Conservation (phyloP, 495 filamentous ascomycete species). For the Bryoglossum gracile region DNA sequence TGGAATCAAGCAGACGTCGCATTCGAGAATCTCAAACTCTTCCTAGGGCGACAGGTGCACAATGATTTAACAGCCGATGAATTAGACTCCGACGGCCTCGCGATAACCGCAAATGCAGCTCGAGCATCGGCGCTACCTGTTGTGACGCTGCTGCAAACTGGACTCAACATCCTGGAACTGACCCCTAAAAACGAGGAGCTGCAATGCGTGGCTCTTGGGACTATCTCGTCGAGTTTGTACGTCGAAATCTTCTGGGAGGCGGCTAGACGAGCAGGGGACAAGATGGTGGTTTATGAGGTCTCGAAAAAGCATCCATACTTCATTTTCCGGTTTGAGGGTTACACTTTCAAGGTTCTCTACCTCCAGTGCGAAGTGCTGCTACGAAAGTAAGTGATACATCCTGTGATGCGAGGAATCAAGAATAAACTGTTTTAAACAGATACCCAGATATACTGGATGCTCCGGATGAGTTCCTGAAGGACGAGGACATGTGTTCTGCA, state of each 20-base stretch:
- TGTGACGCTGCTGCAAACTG: neutral
- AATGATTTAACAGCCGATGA: neutral
- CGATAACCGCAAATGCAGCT: neutral
- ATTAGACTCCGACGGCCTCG: too few species aligned
- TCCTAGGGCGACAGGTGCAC: neutral
- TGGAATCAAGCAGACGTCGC: neutral
- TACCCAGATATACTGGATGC: neutral
- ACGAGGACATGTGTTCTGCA: neutral
- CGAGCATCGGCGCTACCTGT: neutral
- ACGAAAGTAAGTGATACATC: conserved; percentile 6
- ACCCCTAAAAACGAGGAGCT: conserved; percentile 4
- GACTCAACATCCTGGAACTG: neutral
- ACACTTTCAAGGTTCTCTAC: conserved; percentile 11
- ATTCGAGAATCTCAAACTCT: neutral
- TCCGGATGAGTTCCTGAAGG: neutral
- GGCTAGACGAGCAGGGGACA: neutral
- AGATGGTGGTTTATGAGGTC: conserved; percentile 8
- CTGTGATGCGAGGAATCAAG: neutral
- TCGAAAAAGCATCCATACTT: neutral
- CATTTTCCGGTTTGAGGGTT: conserved; percentile 1
- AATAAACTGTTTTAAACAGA: neutral
- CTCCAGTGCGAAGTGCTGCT: conserved; percentile 6
- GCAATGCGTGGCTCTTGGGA: conserved; percentile 6
- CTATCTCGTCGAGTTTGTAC: neutral
- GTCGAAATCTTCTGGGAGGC: conserved; percentile 13